Base-by-base conservation (phyloP, 2,329 filamentous ascomycete genomes). In the Fusarium decemcellulare region DNA sequence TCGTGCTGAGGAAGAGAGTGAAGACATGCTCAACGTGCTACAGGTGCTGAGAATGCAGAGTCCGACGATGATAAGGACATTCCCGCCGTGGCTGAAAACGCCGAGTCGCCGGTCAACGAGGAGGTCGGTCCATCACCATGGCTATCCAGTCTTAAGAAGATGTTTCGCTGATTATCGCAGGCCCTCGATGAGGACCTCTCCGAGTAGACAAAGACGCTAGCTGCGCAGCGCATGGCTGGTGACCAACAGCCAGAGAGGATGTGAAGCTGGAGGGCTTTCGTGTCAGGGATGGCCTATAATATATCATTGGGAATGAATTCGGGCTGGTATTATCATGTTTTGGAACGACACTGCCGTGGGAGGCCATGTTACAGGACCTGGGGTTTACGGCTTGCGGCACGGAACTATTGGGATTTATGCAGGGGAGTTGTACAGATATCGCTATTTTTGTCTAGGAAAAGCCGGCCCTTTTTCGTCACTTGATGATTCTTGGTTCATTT, bases 101-200 rank as follows among this genome's bases (percentile, higher is more conserved):
- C 39, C 18, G 61, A 72, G 48, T 61, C 56, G 16, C 59, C 61
- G 29, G 58, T 47, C 36, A 72, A 70, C 57, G 74, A 73, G 47
- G 74, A 77, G 76, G 77, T 78, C 63, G 65, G 72, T 75, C 62
- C 59, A 58, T 54, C 65, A 59, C 59, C 67, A 11, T 76, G 64
- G 68, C 53, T 71, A 58, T 65, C 71, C 11, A 68, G 61, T 53
- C 46, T 68, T 39, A 68, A 66, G 65, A 71, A 59, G 44, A 67
- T 71, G 40, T 74, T 76, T 77, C 37, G 67, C 76, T 78, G 67
- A 78, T 75, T 14, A 42, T 43, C 42, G 37, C 43, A 74, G 71
- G 67, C 67, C 61, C 64, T 69, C 36, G 74, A 70, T 42, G 61
- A 71, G 23, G 65, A 74, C 27, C 46, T 47, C 39, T 73, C 61